Evolutionary conservation across 805 yeast species (phyloP), one percentile per base, ranked within the genome.

Genomic region (Cyberlindnera mississippiensis): DNA sequence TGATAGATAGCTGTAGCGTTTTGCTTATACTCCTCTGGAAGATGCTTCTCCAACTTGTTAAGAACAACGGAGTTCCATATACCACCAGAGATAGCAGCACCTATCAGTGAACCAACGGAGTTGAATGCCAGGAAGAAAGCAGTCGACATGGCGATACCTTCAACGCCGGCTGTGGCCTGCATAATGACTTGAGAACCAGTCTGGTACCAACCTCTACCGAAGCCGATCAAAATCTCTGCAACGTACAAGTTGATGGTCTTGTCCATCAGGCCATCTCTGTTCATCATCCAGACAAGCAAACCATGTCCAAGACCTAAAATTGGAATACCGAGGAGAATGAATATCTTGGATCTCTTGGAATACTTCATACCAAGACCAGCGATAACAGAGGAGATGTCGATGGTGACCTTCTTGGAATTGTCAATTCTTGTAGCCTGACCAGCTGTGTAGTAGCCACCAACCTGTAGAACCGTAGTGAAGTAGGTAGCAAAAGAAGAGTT

Each of bases 371-470:
- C 38, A 16, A 55, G 14, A 42, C 65, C 63, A 30, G 44, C 42
- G 3, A 58, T 33, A 13, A 61, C 51, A 18, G 57, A 48, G 17
- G 56, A 55, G 30, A 60, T 51, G 30, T 61, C 58, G 24, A 55
- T 17, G 12, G 56, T 47, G 33, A 46, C 59, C 44, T 57, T 61
- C 46, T 60, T 60, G 34, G 67, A 50, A 18, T 51, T 45, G 51
- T 61, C 60, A 33, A 62, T 50, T 51, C 64, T 59, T 13, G 53
- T 42, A 18, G 63, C 61, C 38, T 55, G 50, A 24, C 64, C 64
- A 20, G 53, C 57, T 20, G 53, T 45, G 44, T 41, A 50, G 40
- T 57, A 54, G 38, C 59, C 59, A 38, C 62, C 56, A 43, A 59
- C 65, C 50, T 61, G 64, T 27, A 59, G 43, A 12, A 41, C 41